Evolutionary conservation across 78 protist genomes (phyloP).

Genomic region (Dictyostelium discoideum): dicty_2.7 NC_007091.3:1911001-1911500

Average conservation of each 20-base stretch:
- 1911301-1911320: constrained; percentile 80
- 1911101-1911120: not conserved
- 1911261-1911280: constrained; percentile 83
- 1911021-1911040: not conserved
- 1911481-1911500: not conserved
- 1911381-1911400: constrained; percentile 66
- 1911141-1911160: not conserved
- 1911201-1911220: constrained; percentile 84
- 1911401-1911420: constrained; percentile 78
- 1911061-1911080: too few species aligned
- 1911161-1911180: not conserved
- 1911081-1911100: not conserved
- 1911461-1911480: not conserved
- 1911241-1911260: constrained; percentile 71
- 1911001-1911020: not conserved
- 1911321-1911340: constrained; percentile 78
- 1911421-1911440: constrained; percentile 70
- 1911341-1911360: constrained; percentile 79
- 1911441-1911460: constrained; percentile 61
- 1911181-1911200: constrained; percentile 58
- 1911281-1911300: constrained; percentile 92
- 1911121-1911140: not conserved
- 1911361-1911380: constrained; percentile 80
- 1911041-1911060: too few species aligned
- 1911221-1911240: constrained; percentile 91